Percentiles rank a stretch among this genome's conserved stretches.
phyloP scores from a whole-genome alignment of 2,329 filamentous ascomycete species.

The Colletotrichum salicis region DNA sequence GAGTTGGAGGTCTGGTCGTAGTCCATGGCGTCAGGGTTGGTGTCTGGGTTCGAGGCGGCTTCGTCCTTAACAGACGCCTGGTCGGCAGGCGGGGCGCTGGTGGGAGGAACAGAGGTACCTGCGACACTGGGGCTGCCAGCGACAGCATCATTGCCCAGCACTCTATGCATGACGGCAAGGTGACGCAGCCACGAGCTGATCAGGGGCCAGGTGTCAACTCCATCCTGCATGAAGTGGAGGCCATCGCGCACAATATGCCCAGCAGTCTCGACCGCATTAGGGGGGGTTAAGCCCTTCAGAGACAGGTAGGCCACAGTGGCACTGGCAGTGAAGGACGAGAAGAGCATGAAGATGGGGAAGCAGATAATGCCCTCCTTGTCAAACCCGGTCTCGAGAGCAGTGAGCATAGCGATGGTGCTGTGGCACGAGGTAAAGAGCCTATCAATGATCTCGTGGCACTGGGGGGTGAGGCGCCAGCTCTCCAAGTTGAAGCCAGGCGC shows the following conservation, averaged over 20 bases:
- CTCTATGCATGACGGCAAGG: conserved; percentile 70
- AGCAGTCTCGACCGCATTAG: conserved; percentile 66
- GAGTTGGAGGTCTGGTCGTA: conserved; percentile 59
- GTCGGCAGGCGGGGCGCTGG: conserved; percentile 38
- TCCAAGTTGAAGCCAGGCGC: conserved; percentile 63
- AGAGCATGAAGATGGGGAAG: conserved; percentile 73
- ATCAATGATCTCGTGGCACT: conserved; percentile 65
- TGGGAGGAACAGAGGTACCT: conserved; percentile 45
- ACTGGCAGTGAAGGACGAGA: conserved; percentile 70
- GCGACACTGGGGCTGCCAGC: conserved; percentile 44
- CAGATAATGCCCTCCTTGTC: conserved; percentile 70
- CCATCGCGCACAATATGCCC: conserved; percentile 67
- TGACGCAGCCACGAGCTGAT: conserved; percentile 70
- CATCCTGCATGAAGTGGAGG: conserved; percentile 68
- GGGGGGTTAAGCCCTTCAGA: conserved; percentile 68
- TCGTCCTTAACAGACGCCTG: conserved; percentile 65
- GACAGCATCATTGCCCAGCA: conserved; percentile 64
- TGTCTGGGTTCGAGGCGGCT: conserved; percentile 63
- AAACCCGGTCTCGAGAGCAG: conserved; percentile 64
- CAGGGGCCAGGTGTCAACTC: conserved; percentile 68
- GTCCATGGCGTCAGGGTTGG: conserved; percentile 66
- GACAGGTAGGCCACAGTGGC: conserved; percentile 71
- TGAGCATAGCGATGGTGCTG: conserved; percentile 65
- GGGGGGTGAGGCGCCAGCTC: conserved; percentile 61
- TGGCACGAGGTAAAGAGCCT: conserved; percentile 69